These are phyloP conservation scores for Chamaecrista fasciculata DNA, from an alignment of 306 rosid species.

Conservation along the genomic window DNA sequence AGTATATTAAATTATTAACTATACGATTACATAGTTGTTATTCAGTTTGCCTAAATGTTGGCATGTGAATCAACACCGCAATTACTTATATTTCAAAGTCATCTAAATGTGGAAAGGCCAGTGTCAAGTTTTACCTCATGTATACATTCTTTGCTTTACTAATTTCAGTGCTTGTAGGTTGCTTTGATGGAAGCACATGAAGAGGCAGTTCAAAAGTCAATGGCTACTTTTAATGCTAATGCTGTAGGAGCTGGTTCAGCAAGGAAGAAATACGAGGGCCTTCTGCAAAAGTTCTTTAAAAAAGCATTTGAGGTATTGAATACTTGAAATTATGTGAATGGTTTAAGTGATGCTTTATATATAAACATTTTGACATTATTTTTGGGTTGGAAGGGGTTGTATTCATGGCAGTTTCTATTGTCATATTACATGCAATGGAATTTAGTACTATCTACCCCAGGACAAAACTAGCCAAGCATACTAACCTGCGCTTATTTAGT, in stretches of 20 bases:
- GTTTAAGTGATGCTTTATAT: neutral
- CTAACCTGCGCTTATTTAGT: slow-evolving; percentile 11
- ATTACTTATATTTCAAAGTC: too few species aligned
- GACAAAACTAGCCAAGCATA: too few species aligned
- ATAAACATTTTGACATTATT: too few species aligned
- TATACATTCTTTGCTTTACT: slow-evolving; percentile 15
- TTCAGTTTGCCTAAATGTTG: neutral
- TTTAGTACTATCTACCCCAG: neutral
- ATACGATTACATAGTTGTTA: slow-evolving; percentile 9
- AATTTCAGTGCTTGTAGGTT: slow-evolving; percentile 49
- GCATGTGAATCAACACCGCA: neutral
- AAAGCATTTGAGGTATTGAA: slow-evolving; percentile 82
- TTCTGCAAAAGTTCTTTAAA: slow-evolving; percentile 63
- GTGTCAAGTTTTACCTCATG: neutral
- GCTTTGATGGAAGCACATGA: slow-evolving; percentile 90
- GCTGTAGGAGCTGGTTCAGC: slow-evolving; percentile 88
- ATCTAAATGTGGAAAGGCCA: too few species aligned
- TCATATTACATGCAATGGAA: neutral
- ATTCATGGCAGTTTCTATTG: neutral
- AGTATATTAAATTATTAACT: too few species aligned
- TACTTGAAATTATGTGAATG: neutral
- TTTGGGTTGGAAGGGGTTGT: too few species aligned
- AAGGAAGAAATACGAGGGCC: slow-evolving; percentile 78
- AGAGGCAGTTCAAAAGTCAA: slow-evolving; percentile 71
- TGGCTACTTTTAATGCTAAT: slow-evolving; percentile 66